Evolutionary conservation across 768 basidiomycete species (phyloP).

Genomic region (Tricholoma hemisulphureum): DNA sequence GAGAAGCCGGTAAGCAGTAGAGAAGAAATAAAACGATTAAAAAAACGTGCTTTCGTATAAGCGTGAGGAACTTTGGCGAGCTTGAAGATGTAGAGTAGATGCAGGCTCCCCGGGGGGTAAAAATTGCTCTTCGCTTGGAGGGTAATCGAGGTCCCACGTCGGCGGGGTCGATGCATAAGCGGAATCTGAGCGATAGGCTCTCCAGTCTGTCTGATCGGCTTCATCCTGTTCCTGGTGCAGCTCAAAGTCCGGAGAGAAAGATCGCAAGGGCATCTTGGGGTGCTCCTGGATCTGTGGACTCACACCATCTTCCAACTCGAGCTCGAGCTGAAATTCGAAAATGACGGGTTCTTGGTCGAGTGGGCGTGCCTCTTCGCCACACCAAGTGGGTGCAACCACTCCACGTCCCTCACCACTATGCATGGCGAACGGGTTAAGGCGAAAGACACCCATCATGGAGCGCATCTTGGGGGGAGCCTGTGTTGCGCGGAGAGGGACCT

Average conservation of each 20-base stretch:
- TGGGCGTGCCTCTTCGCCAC: conserved; percentile 53
- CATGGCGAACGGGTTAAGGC: conserved; percentile 74
- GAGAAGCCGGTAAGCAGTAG: background rate
- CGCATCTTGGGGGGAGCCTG: conserved; percentile 71
- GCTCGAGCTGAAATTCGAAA: conserved; percentile 62
- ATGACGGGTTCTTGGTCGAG: conserved; percentile 59
- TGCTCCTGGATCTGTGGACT: background rate
- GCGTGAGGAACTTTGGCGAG: conserved; percentile 9
- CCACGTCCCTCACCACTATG: conserved; percentile 49
- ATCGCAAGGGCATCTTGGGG: conserved; percentile 21
- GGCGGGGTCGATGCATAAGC: conserved; percentile 5
- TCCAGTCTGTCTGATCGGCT: conserved; percentile 16
- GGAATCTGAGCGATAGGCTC: background rate
- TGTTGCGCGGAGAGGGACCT: conserved; percentile 74
- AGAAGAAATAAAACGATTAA: conserved; percentile 1
- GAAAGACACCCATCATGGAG: conserved; percentile 74
- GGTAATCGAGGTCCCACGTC: conserved; percentile 19
- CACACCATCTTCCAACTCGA: conserved; percentile 17
- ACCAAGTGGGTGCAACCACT: conserved; percentile 37
- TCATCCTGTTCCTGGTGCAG: conserved; percentile 21
- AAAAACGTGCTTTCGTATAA: conserved; percentile 12
- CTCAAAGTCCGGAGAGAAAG: conserved; percentile 42
- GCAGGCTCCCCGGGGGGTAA: conserved; percentile 6
- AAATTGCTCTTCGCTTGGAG: conserved; percentile 7
- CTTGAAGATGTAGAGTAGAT: background rate